Evolutionary conservation across 2,329 filamentous ascomycete genomes (phyloP).

Genomic region (Monosporascus sp.): DNA sequence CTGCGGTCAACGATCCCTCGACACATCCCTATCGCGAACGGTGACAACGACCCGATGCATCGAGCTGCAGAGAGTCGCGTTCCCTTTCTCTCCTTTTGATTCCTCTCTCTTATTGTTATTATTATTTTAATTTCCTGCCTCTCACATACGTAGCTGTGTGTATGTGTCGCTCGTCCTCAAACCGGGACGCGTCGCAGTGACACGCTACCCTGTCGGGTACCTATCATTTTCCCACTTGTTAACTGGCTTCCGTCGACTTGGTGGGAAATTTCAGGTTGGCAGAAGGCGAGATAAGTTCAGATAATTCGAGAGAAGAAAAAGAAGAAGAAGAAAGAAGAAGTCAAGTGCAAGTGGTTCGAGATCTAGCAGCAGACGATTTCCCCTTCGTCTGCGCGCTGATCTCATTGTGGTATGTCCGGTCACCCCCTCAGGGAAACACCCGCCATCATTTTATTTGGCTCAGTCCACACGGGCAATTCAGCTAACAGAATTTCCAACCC

Average conservation of each 20-base stretch:
- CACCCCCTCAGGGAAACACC: slow-evolving; percentile 1
- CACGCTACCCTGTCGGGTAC: neutral
- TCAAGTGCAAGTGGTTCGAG: slow-evolving; percentile 30
- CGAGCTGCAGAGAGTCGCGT: slow-evolving; percentile 11
- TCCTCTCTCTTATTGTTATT: slow-evolving; percentile 8
- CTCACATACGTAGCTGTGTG: neutral
- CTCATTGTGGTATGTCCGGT: slow-evolving; percentile 30
- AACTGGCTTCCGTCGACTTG: neutral
- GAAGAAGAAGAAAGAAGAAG: slow-evolving; percentile 9
- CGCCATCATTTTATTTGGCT: neutral
- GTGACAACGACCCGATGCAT: slow-evolving; percentile 13
- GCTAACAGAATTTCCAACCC: neutral
- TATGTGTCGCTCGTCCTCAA: neutral
- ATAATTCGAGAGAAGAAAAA: slow-evolving; percentile 1
- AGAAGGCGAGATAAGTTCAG: neutral
- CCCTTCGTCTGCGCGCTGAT: slow-evolving; percentile 56
- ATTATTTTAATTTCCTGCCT: slow-evolving; percentile 6
- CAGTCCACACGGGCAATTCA: neutral
- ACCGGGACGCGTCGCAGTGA: neutral
- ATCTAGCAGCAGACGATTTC: slow-evolving; percentile 55
- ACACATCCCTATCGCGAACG: slow-evolving; percentile 6
- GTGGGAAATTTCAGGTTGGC: neutral
- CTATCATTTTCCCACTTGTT: neutral
- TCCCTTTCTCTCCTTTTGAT: slow-evolving; percentile 17
- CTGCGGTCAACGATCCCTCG: neutral